These are phyloP conservation scores for Pelargonium citronellum DNA, from an alignment of 441 rosid genomes.

Conservation along the genomic window DNA sequence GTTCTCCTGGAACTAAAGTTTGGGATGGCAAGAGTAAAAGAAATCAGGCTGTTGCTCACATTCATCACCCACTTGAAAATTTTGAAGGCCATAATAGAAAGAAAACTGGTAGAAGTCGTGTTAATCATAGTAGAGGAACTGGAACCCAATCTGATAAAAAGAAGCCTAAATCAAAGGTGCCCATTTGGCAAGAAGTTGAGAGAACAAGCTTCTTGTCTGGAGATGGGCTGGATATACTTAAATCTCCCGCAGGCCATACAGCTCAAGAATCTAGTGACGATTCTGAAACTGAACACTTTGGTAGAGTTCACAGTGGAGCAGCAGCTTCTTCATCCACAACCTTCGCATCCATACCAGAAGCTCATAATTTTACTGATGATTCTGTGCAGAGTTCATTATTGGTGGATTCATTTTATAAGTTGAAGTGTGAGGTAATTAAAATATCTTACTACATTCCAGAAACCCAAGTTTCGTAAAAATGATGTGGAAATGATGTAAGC, in stretches of 20 bases:
- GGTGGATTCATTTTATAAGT: constrained; percentile 68
- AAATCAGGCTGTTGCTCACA: constrained; percentile 58
- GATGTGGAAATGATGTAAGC: constrained; percentile 21
- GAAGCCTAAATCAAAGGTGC: constrained; percentile 56
- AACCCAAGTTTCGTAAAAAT: constrained; percentile 16
- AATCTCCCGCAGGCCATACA: constrained; percentile 34
- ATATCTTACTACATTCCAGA: constrained; percentile 16
- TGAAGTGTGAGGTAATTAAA: constrained; percentile 87
- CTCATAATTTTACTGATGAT: constrained; percentile 32
- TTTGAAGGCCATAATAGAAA: constrained; percentile 38
- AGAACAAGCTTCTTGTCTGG: constrained; percentile 79
- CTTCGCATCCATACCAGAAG: constrained; percentile 37
- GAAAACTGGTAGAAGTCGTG: constrained; percentile 49
- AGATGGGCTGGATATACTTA: constrained; percentile 72
- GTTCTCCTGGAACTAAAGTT: constrained; percentile 88
- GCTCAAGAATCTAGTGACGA: constrained; percentile 53
- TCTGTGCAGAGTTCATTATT: constrained; percentile 51
- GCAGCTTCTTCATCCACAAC: constrained; percentile 68
- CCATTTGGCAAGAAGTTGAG: constrained; percentile 73
- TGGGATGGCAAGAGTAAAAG: constrained; percentile 93
- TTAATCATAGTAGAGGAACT: constrained; percentile 39
- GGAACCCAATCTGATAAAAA: constrained; percentile 53
- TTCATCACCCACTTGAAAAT: constrained; percentile 98
- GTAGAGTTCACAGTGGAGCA: constrained; percentile 60
- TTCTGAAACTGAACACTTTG: constrained; percentile 58